These are phyloP conservation scores for Vigna radiata DNA, from an alignment of 306 rosid species.

Conservation along the genomic window DNA sequence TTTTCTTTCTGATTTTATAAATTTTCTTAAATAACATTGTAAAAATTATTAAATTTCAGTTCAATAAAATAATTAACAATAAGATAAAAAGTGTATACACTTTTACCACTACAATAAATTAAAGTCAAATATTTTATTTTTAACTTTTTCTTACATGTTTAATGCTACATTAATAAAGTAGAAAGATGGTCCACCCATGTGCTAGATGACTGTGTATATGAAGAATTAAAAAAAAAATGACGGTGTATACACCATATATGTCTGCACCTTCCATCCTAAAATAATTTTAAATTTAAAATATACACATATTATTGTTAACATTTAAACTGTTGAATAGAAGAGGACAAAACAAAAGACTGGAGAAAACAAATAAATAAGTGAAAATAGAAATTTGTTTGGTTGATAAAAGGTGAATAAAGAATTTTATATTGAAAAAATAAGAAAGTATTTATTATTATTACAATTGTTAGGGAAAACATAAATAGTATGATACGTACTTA, in stretches of 20 bases:
- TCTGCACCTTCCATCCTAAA: neutral
- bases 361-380: no score
- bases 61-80: neutral
- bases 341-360: no score
- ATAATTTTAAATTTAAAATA: no score
- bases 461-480: no score
- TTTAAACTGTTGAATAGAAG: no score
- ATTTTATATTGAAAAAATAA: no score
- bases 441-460: no score
- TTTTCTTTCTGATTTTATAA: neutral
- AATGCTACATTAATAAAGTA: neutral
- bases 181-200: constrained; percentile 18
- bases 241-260: neutral
- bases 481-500: no score
- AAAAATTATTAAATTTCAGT: neutral
- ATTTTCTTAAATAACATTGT: neutral
- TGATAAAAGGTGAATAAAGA: no score
- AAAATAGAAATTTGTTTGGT: no score
- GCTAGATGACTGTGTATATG: neutral
- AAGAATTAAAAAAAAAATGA: no score
- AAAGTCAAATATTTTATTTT: neutral
- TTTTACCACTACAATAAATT: neutral
- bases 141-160: neutral
- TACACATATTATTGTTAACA: no score
- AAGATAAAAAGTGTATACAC: neutral